Conservation (phyloP, 768 basidiomycete genomes). For the Tulasnella sp. region DNA sequence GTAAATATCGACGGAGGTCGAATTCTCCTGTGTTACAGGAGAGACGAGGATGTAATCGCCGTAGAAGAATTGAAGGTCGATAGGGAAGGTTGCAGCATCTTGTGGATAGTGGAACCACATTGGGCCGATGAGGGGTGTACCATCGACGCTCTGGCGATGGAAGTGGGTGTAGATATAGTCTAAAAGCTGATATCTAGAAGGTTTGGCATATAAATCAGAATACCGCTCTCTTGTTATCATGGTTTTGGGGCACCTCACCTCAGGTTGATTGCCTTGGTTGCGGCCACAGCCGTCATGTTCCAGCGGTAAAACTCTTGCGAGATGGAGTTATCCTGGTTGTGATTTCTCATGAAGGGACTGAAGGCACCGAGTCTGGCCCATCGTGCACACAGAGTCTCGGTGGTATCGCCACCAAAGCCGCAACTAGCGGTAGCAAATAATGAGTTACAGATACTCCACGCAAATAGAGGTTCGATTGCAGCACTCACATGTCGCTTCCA, state of each 20-base stretch:
- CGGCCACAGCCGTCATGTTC: conserved; percentile 46
- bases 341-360: conserved; percentile 71
- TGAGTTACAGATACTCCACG: neutral
- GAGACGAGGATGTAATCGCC: conserved; percentile 58
- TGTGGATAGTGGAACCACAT: conserved; percentile 59
- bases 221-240: neutral
- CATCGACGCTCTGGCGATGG: conserved; percentile 45
- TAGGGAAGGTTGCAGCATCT: conserved; percentile 45
- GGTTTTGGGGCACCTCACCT: conserved; percentile 34
- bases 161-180: conserved; percentile 67
- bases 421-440: conserved; percentile 4
- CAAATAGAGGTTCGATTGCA: conserved; percentile 23
- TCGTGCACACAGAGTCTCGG: conserved; percentile 57
- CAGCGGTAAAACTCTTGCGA: conserved; percentile 62
- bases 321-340: conserved; percentile 42
- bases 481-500: conserved; percentile 61
- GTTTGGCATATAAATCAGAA: neutral
- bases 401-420: conserved; percentile 37
- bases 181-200: conserved; percentile 47
- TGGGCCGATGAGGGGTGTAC: conserved; percentile 56
- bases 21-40: conserved; percentile 51
- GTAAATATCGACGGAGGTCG: conserved; percentile 50
- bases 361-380: conserved; percentile 74
- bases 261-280: conserved; percentile 48
- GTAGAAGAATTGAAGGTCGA: conserved; percentile 62